Percentiles rank a stretch among this genome's conserved stretches.
These are phyloP conservation scores for Epichloe amarillans DNA, from an alignment of 2,329 filamentous ascomycete species.

Conservation along the genomic window DNA sequence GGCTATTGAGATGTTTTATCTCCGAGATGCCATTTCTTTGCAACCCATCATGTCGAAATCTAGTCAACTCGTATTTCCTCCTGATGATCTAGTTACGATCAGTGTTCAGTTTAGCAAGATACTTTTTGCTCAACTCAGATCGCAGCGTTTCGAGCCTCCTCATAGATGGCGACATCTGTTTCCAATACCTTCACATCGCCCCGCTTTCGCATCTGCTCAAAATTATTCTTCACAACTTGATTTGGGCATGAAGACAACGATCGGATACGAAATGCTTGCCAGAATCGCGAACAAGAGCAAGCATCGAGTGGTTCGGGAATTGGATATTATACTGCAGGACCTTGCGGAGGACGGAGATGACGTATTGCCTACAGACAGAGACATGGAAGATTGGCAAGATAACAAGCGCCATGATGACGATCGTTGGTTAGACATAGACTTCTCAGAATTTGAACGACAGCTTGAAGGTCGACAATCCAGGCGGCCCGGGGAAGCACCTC, in stretches of 20 bases:
- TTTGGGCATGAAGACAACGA: constrained; percentile 78
- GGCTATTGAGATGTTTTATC: constrained; percentile 82
- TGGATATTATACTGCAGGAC: constrained; percentile 65
- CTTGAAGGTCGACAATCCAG: constrained; percentile 38
- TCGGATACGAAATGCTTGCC: constrained; percentile 81
- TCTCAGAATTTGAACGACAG: constrained; percentile 75
- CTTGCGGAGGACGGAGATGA: constrained; percentile 55
- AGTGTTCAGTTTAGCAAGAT: constrained; percentile 78
- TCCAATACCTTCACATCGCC: constrained; percentile 10
- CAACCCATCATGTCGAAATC: constrained; percentile 49
- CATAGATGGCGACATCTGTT: constrained; percentile 29
- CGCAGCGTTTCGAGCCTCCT: constrained; percentile 65
- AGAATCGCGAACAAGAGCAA: constrained; percentile 53
- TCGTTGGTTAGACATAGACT: constrained; percentile 84
- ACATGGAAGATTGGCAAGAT: constrained; percentile 59
- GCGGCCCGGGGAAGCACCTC: constrained; percentile 18
- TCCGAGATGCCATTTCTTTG: constrained; percentile 68
- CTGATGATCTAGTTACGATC: constrained; percentile 64
- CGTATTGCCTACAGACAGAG: constrained; percentile 53
- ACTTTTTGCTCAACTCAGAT: constrained; percentile 79
- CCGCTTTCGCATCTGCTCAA: constrained; percentile 6
- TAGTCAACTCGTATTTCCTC: constrained; percentile 50
- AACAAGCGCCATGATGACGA: constrained; percentile 62
- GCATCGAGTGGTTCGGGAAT: constrained; percentile 57
- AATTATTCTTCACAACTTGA: constrained; percentile 32